phyloP scores from a whole-genome alignment of 225 moss, liverwort and hornwort species.

The Climacium dendroides region DNA sequence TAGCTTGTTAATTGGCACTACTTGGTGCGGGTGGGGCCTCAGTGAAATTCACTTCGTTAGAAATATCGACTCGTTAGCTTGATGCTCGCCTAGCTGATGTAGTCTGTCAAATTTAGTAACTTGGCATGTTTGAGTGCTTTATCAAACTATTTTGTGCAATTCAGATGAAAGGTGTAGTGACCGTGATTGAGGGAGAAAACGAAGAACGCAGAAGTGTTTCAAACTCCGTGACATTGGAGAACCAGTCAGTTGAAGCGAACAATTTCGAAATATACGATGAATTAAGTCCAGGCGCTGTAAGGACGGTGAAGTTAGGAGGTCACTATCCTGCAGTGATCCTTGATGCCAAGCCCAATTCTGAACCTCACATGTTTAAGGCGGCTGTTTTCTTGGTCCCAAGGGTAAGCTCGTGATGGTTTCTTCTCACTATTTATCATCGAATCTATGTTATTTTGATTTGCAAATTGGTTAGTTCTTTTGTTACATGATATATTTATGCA shows the following conservation, averaged over 20 bases:
- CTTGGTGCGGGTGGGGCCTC: not conserved
- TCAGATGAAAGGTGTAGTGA: constrained; percentile 66
- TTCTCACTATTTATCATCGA: not conserved
- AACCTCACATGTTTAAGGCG: constrained; percentile 37
- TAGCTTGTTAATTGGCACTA: not conserved
- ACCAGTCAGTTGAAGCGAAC: not conserved
- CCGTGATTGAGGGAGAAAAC: constrained; percentile 65
- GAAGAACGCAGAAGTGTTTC: constrained; percentile 24
- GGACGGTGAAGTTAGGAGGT: constrained; percentile 42
- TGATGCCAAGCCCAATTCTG: constrained; percentile 61
- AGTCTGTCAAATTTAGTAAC: not conserved
- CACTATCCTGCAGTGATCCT: constrained; percentile 61
- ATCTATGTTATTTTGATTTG: not conserved
- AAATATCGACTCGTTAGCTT: not conserved
- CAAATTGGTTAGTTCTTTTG: not conserved
- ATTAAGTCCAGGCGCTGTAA: constrained; percentile 53
- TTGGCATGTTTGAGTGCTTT: not conserved
- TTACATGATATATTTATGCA: not conserved
- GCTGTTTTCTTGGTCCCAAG: constrained; percentile 90
- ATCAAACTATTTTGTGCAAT: not conserved
- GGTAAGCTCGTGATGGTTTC: constrained; percentile 26
- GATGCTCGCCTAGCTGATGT: not conserved
- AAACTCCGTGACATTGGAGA: not conserved
- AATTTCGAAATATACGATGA: constrained; percentile 27
- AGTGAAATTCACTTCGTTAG: not conserved